Base-by-base conservation (phyloP, 192 early-diverging fungal genomes). In the Entophlyctis luteolus region DNA sequence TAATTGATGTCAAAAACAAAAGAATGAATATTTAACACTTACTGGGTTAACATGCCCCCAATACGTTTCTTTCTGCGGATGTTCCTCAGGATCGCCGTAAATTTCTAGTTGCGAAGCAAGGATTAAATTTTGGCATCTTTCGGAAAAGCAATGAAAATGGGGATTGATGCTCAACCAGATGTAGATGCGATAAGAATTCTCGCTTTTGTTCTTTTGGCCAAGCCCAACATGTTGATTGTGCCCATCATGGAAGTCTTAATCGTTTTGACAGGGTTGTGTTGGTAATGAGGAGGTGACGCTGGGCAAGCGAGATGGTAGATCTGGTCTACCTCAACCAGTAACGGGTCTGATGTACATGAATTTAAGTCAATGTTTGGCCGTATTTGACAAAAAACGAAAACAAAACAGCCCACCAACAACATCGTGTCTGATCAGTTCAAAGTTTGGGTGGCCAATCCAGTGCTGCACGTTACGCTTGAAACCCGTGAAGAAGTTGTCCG, bases 281-380 rank as follows among this genome's bases (percentile, higher is more conserved):
- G 91, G 70, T 93, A 93, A 62, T 93, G 91, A 18, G 90, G 90
- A 29, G 91, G 91, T 0, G 90, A 91, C 2, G 91, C 91, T 1
- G 91, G 91, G 76, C 91, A 82, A 4, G 91, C 91, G n/a, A 93
- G 75, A 70, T 93, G 89, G 68, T 90, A 93, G 55, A 93, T 90
- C 71, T 90, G 86, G 60, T 91, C 88, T 2, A 91, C 88, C 67
- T 93, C 91, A 45, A 89, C 85, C 81, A 90, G 86, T 46, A 89
- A 87, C 0, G 89, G 91, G 70, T 90, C 90, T 82, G 55, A 23
- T 29, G 36, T 54, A 27, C 14, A 25, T 53, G 22, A 45, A 27
- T 3, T 5, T 22, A 52, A 34, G 35, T 23, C n/a, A 25, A 52
- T 8, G 47, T 48, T 50, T 70, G 68, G 25, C n/a, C 22, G 47